Base-by-base conservation (phyloP, 768 basidiomycete genomes). In the Tulasnella sp. region DNA sequence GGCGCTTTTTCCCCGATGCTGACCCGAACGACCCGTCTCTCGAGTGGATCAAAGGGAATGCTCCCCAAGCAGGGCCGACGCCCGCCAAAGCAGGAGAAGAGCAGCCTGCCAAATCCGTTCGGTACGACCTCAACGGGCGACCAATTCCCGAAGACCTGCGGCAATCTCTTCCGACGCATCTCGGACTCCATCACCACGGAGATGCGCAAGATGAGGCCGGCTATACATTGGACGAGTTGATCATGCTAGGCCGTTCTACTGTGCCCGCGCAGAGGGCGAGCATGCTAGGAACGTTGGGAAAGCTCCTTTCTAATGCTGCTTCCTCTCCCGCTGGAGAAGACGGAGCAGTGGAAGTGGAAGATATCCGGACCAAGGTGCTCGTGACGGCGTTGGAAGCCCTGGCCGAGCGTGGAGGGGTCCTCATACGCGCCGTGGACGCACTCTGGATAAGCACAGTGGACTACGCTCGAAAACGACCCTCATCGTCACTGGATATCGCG, bases 151-250 rank as follows among this genome's bases (percentile, higher is more conserved):
- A 85, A 0, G 82, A 86, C 2, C 81, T 90, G 2, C 88, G 89
- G 2, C 83, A 86, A 0, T 86, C 86, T 0, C 86, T 97, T 3
- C 95, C 95, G 1, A 91, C 93, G 0, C 91, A 95, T 84, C 87
- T 95, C 7, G 96, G 96, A 5, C 86, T 97, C 3, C 95, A 98
- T 83, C 96, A 98, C 82, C 96, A 97, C 82, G 91, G 95, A 0
- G 91, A 93, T 77, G 86, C 87, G 6, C 89, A 88, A 77, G 86
- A 87, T 6, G 89, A 88, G 77, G 96, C 96, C 0, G 96, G 95
- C 0, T 98, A 98, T 84, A 96, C 94, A 0, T 85, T 97, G 1
- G 91, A 94, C 67, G 96, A 97, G 79, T 86, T 97, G 4, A 91
- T 96, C 69, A 85, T 93, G 55, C 87, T 96, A 11, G 89, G 91